A percentile compares a stretch with the other conserved stretches of the same genome.
phyloP scores from a whole-genome alignment of 2,329 filamentous ascomycete genomes.

The Ascomycota sp. region DNA sequence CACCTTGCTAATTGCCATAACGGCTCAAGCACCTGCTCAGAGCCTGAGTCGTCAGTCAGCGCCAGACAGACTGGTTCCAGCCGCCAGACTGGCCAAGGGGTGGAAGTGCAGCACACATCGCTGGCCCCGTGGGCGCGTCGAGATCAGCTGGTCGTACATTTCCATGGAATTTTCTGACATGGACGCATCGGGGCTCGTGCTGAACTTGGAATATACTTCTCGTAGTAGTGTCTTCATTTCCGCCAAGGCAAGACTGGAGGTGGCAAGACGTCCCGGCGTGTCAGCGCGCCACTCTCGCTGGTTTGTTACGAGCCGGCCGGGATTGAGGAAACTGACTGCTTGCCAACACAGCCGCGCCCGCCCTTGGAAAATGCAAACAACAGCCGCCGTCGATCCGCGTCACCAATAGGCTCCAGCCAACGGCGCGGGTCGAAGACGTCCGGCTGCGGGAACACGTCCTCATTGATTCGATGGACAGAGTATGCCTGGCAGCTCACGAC shows the following conservation, averaged over 20 bases:
- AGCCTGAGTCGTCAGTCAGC: no score
- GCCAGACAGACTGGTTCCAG: no score
- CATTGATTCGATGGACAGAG: slow-evolving; percentile 35
- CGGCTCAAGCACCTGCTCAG: no score
- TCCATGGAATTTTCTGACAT: slow-evolving; percentile 36
- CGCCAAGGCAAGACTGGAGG: slow-evolving; percentile 28
- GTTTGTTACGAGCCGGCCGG: neutral
- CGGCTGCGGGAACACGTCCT: slow-evolving; percentile 52
- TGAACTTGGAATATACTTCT: slow-evolving; percentile 37
- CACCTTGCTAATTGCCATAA: no score
- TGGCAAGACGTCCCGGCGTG: no score
- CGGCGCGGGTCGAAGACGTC: slow-evolving; percentile 60
- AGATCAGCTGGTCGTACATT: slow-evolving; percentile 46
- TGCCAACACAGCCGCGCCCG: slow-evolving; percentile 41
- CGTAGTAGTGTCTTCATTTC: slow-evolving; percentile 45
- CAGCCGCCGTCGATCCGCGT: slow-evolving; percentile 41
- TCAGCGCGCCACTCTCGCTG: neutral
- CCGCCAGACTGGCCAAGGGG: slow-evolving; percentile 4
- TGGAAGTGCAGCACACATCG: slow-evolving; percentile 32
- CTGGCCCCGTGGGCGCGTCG: slow-evolving; percentile 36
- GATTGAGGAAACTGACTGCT: slow-evolving; percentile 29
- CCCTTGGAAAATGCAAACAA: slow-evolving; percentile 46
- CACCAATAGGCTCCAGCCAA: slow-evolving; percentile 56
- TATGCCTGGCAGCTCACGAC: slow-evolving; percentile 39
- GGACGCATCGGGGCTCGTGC: slow-evolving; percentile 28